Evolutionary conservation across 805 yeast species (phyloP), one percentile per base, ranked within the genome.

Genomic region (Nakazawaea ernobii): DNA sequence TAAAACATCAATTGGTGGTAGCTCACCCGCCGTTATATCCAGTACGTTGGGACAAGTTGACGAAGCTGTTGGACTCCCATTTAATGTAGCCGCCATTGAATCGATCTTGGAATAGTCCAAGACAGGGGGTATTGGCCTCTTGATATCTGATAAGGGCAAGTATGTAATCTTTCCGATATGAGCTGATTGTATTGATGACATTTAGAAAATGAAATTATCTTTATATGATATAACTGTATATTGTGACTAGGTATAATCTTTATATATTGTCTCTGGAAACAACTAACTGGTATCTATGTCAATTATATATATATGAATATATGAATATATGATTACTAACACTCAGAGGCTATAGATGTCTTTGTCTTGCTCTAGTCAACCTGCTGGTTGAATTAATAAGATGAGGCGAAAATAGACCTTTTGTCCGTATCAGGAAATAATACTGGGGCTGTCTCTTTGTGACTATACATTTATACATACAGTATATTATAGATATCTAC

Each of bases 51-150:
- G 45, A 58, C 72, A 84, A 0, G 92, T 85, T 2, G 75, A 62
- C 3, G 87, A 81, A 0, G 79, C 83, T 68, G 67, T 71, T 3
- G 92, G 91, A 0, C 52, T 54, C 0, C 91, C 91, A 6, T 74
- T 69, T 45, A 84, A 63, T 0, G 90, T 84, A 1, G 86, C 75
- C 0, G 76, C 82, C 96, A 88, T 88, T 6, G 92, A 76, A 42
- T 80, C 84, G 38, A 88, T 88, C 62, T 88, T 88, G 40, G 73
- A 70, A 52, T 74, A 63, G 57, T 88, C 95, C 28, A 89, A 68
- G 1, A 86, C 95, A 0, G 96, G 96, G 26, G 90, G 84, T 29
- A 88, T 88, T 8, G 96, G 96, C 51, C 96, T 71, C 43, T 78
- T 72, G 53, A 89, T 89, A 51, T 80, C 74, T 4, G 70, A 63